A percentile compares a stretch with the other conserved stretches of the same genome.
Evolutionary conservation across 257 asterid species (phyloP).

Genomic region (Gardenia jasminoides): DNA sequence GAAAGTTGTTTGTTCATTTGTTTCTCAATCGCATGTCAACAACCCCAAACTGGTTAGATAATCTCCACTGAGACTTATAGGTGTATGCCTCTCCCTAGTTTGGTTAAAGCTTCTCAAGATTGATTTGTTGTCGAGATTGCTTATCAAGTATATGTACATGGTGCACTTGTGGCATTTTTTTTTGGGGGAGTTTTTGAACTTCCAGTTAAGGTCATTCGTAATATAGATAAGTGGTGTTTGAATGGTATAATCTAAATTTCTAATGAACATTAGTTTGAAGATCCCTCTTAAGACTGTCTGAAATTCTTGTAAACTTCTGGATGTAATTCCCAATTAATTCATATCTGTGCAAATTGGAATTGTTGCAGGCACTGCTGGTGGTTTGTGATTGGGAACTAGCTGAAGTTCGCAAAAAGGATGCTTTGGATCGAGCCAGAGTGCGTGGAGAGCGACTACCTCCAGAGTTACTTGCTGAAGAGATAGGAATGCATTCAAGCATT

Average conservation of each 20-base stretch:
- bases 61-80: background rate
- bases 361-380: slow-evolving; percentile 47
- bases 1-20: background rate
- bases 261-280: background rate
- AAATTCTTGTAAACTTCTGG: too few species aligned
- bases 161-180: background rate
- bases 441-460: slow-evolving; percentile 85
- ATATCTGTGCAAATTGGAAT: slow-evolving; percentile 2
- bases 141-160: background rate
- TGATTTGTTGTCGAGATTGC: background rate
- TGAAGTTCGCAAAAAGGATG: slow-evolving; percentile 83
- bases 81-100: background rate
- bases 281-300: too few species aligned
- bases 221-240: background rate
- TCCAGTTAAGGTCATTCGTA: background rate
- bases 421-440: slow-evolving; percentile 89
- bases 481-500: slow-evolving; percentile 80
- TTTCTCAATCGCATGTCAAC: background rate
- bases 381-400: slow-evolving; percentile 93
- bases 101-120: background rate
- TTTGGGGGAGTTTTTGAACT: background rate
- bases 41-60: background rate
- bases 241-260: background rate
- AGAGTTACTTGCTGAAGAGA: slow-evolving; percentile 78
- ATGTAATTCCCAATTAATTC: too few species aligned